Evolutionary conservation across 257 asterid genomes (phyloP), one percentile per base, ranked within the genome.

Genomic region (Dorcoceras hygrometricum): DNA sequence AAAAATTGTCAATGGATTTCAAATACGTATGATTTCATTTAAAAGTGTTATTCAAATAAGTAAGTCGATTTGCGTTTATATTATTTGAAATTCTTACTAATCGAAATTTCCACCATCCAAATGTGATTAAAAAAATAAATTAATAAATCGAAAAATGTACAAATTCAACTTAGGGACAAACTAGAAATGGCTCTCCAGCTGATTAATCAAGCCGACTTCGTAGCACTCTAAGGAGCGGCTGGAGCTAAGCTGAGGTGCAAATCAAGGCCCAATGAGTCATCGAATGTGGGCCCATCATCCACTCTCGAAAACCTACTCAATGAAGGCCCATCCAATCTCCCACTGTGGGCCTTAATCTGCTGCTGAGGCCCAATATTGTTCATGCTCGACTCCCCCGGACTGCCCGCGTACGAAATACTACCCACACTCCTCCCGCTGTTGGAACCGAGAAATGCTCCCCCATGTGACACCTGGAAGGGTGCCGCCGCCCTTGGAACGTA

Each of bases 211-310:
- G 26, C 63, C 67, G 70, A 66, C 62, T 16, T 43, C 11, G 3
- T 53, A 59, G 27, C 26, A 54, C 57, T 80, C 22, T 68, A 86
- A 61, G 96, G 95, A 69, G 84, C 90, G 67, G 98, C 90, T 63
- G 98, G 98, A 8, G 97, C 98, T 39, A 92, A 83, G 79, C 97
- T 87, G 27, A 92, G 94, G 36, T 92, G 98, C 19, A 92, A 75
- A 81, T 92, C 96, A 73, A 92, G 78, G 73, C 98, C 96, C 71
- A 89, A 74, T 20, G 76, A 83, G 19, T 91, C 97, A 43, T 87
- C 95, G 12, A 83, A 80, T 43, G 22, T 68, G 16, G 95, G 87
- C 81, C 94, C 91, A 70, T 77, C 85, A 1, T 79, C 89, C 0
- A 53, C 67, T 32, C 81, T 71, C 0, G 96, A 82, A 36, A 89